These are phyloP conservation scores for Linnemannia hyalina DNA, from an alignment of 192 early-diverging fungal genomes.

Conservation along the genomic window DNA sequence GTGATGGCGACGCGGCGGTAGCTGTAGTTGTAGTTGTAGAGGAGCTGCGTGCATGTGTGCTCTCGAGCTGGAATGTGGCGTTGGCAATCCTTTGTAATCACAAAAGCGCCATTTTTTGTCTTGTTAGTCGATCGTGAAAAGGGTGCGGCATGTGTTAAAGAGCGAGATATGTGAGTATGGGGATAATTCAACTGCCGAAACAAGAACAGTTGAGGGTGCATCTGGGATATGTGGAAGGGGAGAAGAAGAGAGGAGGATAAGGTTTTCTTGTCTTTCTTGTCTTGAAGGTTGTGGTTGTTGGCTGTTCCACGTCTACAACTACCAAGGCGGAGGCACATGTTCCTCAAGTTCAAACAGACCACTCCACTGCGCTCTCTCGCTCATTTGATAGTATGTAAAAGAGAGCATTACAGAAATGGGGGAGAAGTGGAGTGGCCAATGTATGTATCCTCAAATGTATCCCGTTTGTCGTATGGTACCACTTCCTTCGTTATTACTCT, in stretches of 20 bases:
- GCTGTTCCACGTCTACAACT: background rate
- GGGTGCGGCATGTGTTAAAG: background rate
- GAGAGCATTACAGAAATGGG: background rate
- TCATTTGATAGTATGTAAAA: background rate
- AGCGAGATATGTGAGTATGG: background rate
- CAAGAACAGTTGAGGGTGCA: background rate
- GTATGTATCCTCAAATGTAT: background rate
- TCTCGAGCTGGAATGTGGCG: conserved; percentile 74
- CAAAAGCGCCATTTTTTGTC: background rate
- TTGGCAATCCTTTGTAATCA: conserved; percentile 63
- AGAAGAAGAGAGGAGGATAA: background rate
- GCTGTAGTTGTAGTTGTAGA: background rate
- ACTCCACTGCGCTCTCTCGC: background rate
- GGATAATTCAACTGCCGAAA: conserved; percentile 7
- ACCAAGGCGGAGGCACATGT: background rate
- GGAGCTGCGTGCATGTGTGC: conserved; percentile 6
- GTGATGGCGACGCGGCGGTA: background rate
- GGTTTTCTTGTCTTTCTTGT: background rate
- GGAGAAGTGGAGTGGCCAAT: background rate
- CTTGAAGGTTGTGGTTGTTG: background rate
- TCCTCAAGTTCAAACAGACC: background rate
- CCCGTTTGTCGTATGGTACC: background rate
- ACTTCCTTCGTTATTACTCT: background rate
- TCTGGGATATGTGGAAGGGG: background rate
- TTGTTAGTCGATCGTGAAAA: background rate